phyloP scores from a whole-genome alignment of 1,284 basidiomycete genomes.

The Phlebopus sp. region DNA sequence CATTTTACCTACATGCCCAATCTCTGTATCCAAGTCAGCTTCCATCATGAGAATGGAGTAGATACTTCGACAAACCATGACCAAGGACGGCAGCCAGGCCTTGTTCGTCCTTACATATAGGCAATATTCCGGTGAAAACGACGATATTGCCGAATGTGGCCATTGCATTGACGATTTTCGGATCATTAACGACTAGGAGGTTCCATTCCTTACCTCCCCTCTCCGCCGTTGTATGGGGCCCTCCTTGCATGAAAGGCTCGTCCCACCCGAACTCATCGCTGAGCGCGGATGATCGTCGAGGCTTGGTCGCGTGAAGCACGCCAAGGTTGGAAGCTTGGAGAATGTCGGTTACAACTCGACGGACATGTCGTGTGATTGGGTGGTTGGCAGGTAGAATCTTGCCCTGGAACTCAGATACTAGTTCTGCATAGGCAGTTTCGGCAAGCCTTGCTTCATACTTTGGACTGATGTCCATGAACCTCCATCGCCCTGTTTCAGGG shows the following conservation, averaged over 20 bases:
- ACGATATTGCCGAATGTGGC: conserved; percentile 80
- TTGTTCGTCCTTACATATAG: conserved; percentile 74
- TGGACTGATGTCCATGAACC: conserved; percentile 78
- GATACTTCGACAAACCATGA: conserved; percentile 59
- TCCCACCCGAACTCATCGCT: conserved; percentile 21
- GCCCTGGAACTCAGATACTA: conserved; percentile 53
- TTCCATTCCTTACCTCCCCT: conserved; percentile 56
- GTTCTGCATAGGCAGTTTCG: conserved; percentile 47
- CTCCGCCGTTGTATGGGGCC: conserved; percentile 26
- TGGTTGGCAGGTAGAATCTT: conserved; percentile 70
- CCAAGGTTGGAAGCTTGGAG: conserved; percentile 74
- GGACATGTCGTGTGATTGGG: conserved; percentile 63
- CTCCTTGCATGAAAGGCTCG: conserved; percentile 21
- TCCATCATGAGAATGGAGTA: not conserved
- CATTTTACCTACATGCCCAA: conserved; percentile 74
- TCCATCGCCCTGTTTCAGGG: conserved; percentile 78
- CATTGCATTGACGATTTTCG: conserved; percentile 75
- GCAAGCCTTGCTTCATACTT: conserved; percentile 58
- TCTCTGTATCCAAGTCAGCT: conserved; percentile 49
- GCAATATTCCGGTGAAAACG: conserved; percentile 89
- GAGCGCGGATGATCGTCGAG: conserved; percentile 4
- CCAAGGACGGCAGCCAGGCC: conserved; percentile 86
- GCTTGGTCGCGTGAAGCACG: conserved; percentile 14
- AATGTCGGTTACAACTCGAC: conserved; percentile 69
- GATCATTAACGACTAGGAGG: conserved; percentile 80